Conservation (phyloP, 176 grass and related monocot species). For the Ampelocalamus luodianensis region DNA sequence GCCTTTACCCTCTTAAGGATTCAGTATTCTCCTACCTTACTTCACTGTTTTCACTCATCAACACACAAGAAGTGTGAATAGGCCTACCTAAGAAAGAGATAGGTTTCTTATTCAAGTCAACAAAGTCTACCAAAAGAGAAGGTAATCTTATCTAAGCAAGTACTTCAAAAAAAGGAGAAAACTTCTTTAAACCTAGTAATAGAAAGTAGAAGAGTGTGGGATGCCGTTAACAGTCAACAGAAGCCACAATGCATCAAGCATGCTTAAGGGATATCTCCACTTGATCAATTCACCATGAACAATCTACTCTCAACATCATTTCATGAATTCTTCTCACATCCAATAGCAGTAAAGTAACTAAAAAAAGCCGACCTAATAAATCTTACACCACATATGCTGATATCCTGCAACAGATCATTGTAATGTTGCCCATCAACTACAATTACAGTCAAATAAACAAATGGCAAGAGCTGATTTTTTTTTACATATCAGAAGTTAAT, state of each 20-base stretch:
- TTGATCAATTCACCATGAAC: neutral
- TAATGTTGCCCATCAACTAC: neutral
- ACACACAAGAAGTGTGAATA: neutral
- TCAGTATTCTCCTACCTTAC: neutral
- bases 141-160: neutral
- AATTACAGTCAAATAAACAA: neutral
- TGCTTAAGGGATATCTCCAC: neutral
- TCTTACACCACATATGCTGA: neutral
- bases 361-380: neutral
- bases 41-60: neutral
- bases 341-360: neutral
- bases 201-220: neutral
- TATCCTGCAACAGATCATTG: neutral
- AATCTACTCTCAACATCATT: neutral
- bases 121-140: neutral
- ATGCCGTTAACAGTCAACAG: neutral
- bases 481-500: neutral
- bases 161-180: neutral
- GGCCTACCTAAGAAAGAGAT: neutral
- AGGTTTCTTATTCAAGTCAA: slow-evolving; percentile 4
- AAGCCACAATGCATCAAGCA: neutral
- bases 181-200: neutral
- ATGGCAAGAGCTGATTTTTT: neutral
- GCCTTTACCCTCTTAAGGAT: neutral
- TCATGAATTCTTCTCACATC: neutral